Evolutionary conservation across 2,329 filamentous ascomycete genomes (phyloP), one percentile per base, ranked within the genome.

Genomic region (Passalora sequoiae): DNA sequence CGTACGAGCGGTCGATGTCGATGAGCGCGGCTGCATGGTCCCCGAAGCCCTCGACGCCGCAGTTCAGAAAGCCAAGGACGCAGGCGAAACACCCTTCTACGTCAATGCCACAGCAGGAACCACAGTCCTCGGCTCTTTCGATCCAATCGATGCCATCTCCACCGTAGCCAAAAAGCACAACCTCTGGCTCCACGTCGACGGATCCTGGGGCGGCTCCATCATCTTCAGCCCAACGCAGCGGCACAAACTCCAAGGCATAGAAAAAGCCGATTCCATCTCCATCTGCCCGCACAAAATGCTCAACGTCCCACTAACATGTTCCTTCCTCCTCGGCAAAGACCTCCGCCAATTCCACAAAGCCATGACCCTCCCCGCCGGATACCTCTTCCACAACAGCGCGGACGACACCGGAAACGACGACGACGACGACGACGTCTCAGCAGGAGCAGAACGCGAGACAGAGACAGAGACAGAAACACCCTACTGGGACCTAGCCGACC

Each of bases 281-380:
- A 78, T 95, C 42, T 97, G 94, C 66, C 89, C 92, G 44, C 92
- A 98, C 70, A 97, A 97, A 70, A 97, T 97, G 92, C 77, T 97
- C 61, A 87, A 87, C 46, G 86, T 88, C 2, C 91, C 92, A 0
- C 71, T 94, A 29, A 95, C 89, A 0, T 97, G 89, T 69, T 89
- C 84, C 0, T 96, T 94, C 69, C 76, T 98, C 4, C 75, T 98
- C 9, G 83, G 80, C 0, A 76, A 77, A 2, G 89, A 97, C 62
- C 68, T 94, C 60, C 72, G 75, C 43, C 69, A 83, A 17, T 94
- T 97, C 64, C 84, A 92, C 64, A 71, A 69, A 35, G 89, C 89
- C 9, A 95, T 95, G 68, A 94, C 86, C 2, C 76, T 95, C 2
- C 83, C 83, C 0, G 92, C 91, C 0, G 88, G 85, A 4, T 97